Evolutionary conservation across 768 basidiomycete species (phyloP), one percentile per base, ranked within the genome.

Genomic region (Auricularia cornea): DNA sequence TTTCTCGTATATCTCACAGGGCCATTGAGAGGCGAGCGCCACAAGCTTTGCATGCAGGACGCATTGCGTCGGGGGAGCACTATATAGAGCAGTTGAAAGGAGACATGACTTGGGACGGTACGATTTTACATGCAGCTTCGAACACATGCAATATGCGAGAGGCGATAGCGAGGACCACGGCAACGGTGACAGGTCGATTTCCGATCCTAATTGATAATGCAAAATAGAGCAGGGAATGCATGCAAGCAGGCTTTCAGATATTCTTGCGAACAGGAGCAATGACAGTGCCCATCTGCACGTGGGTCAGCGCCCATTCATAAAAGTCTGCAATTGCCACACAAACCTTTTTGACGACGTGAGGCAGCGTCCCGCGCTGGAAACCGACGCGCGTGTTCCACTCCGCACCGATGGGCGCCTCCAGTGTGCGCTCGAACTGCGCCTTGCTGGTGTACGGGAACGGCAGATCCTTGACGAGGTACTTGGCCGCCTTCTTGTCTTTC

Each of bases 371-470:
- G 65, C 85, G 79, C 76, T 93, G 91, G 82, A 92, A 91, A 3
- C 80, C 88, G 10, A 90, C 81, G 59, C 93, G 80, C 1, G 94
- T 94, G 69, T 96, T 96, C 94, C 94, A 99, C 73, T 98, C 96
- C 59, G 79, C 79, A 6, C 96, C 96, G 31, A 98, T 69, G 5
- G 95, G 94, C 33, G 78, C 81, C 48, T 87, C 84, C 80, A 97
- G 85, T 65, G 83, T 83, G 35, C 88, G 85, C 75, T 97, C 94
- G 70, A 89, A 98, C 77, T 98, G 97, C 3, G 89, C 92, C 63
- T 87, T 87, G 74, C 89, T 91, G 10, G 96, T 98, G 72, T 94
- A 98, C 3, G 96, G 97, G 75, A 89, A 90, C 2, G 97, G 97
- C 54, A 99, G 75, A 72, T 98, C 95, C 74, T 90, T 90, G 62